Evolutionary conservation across 768 basidiomycete genomes (phyloP).

Genomic region (Lactifluus pinguis): DNA sequence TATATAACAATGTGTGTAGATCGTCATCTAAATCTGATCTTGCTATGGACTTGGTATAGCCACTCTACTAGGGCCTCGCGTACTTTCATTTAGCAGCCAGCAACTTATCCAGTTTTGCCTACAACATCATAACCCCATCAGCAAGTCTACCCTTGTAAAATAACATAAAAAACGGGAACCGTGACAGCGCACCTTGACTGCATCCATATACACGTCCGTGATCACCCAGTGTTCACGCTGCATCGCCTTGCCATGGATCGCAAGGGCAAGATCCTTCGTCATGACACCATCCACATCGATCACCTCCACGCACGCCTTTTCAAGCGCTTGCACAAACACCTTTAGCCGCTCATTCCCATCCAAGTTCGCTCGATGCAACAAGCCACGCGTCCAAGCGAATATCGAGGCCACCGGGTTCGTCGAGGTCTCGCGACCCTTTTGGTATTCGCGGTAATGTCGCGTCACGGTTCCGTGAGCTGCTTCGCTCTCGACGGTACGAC

Average conservation of each 20-base stretch:
- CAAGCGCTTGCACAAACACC: conserved; percentile 70
- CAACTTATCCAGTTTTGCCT: conserved; percentile 11
- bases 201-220: conserved; percentile 89
- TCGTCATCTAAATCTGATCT: not conserved
- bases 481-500: conserved; percentile 86
- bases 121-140: not conserved
- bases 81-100: not conserved
- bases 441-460: conserved; percentile 93
- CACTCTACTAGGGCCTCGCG: not conserved
- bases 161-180: too few species aligned
- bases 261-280: conserved; percentile 95
- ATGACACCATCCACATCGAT: conserved; percentile 87
- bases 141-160: not conserved
- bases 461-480: conserved; percentile 97
- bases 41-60: not conserved
- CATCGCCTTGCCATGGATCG: conserved; percentile 88
- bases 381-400: conserved; percentile 96
- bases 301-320: conserved; percentile 81
- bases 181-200: conserved; percentile 60
- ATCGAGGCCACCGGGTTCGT: conserved; percentile 99
- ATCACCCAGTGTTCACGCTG: conserved; percentile 95
- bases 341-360: conserved; percentile 71
- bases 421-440: conserved; percentile 95
- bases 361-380: conserved; percentile 87
- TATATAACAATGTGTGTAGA: not conserved